Base-by-base conservation (phyloP, 2,329 filamentous ascomycete species). In the Coniosporium tulheliwenetii region DNA sequence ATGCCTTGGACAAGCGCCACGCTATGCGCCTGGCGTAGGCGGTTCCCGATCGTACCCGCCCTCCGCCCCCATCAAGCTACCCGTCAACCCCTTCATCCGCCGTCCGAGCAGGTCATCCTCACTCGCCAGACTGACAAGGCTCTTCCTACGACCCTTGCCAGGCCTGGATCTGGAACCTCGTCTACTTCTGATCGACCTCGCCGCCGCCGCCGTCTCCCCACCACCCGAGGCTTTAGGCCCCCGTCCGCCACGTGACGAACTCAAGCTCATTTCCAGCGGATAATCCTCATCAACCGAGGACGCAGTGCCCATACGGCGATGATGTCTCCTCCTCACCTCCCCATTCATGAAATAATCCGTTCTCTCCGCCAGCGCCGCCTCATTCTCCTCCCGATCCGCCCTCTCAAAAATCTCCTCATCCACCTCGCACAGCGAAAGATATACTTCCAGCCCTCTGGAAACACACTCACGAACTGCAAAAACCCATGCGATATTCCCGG, bases 401-500 rank as follows among this genome's bases (percentile, higher is more conserved):
- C 74, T 31, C 60, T 66, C 41, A 62, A 94, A 89, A 0, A 86
- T 70, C 26, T 86, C 78, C 79, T 71, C 49, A 95, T 86, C 89
- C 89, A 96, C 12, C 69, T 64, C 0, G 77, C 80, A 46, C 82
- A 84, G 30, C 81, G 74, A 47, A 81, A 76, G 50, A 96, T 83
- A 54, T 93, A 80, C 52, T 80, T 81, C 84, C 86, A 93, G 1
- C 84, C 87, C 8, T 91, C 85, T 0, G 86, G 86, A 50, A 93
- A 98, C 3, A 95, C 68, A 1, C 75, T 70, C 0, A 85, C 85
- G 54, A 98, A 94, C 55, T 95, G 87, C 50, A 95, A 63, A 59
- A 98, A 98, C 1, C 91, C 91, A 53, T 98, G 91, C 3, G 79
- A 86, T 38, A 94, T 85, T 0, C 89, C 87, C 0, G 87, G 86